These are phyloP conservation scores for Nevesoporus exiguus DNA, from an alignment of 768 basidiomycete genomes.

Conservation along the genomic window DNA sequence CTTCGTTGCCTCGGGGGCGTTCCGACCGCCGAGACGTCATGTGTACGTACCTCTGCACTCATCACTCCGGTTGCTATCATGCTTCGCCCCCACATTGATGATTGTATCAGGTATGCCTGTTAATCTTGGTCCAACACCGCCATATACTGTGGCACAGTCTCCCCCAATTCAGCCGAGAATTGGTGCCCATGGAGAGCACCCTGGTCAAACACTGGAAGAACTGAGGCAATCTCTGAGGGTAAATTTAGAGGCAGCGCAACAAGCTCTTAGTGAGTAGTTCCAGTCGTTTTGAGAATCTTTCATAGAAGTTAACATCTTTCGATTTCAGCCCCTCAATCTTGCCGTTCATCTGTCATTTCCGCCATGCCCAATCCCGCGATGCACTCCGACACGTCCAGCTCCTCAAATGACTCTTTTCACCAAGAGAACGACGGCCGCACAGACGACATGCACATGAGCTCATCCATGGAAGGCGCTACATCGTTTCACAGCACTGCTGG, in stretches of 20 bases:
- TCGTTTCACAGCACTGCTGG: constrained; percentile 37
- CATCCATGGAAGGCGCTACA: not conserved
- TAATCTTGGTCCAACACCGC: constrained; percentile 25
- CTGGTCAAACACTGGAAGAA: constrained; percentile 22
- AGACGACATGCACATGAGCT: not conserved
- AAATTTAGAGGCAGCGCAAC: constrained; percentile 4
- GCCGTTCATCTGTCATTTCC: not conserved
- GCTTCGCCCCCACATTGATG: not conserved
- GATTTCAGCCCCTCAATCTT: not conserved
- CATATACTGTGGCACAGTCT: constrained; percentile 13
- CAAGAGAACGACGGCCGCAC: not conserved
- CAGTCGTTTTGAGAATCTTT: not conserved
- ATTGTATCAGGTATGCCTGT: not conserved
- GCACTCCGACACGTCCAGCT: constrained; percentile 8
- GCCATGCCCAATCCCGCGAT: not conserved
- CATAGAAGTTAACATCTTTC: not conserved
- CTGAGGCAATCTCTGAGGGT: constrained; percentile 14
- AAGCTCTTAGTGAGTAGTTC: not conserved
- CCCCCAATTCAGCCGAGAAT: not conserved
- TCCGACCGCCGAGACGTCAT: not conserved
- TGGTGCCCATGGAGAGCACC: constrained; percentile 1
- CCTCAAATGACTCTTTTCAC: constrained; percentile 2
- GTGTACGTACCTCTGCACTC: not conserved
- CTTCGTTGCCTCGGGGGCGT: constrained; percentile 3
- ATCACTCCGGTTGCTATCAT: not conserved